A percentile compares a stretch with the other conserved stretches of the same genome.
These are phyloP conservation scores for Wolfiporia cocos DNA, from an alignment of 1,284 basidiomycete species.

Conservation along the genomic window DNA sequence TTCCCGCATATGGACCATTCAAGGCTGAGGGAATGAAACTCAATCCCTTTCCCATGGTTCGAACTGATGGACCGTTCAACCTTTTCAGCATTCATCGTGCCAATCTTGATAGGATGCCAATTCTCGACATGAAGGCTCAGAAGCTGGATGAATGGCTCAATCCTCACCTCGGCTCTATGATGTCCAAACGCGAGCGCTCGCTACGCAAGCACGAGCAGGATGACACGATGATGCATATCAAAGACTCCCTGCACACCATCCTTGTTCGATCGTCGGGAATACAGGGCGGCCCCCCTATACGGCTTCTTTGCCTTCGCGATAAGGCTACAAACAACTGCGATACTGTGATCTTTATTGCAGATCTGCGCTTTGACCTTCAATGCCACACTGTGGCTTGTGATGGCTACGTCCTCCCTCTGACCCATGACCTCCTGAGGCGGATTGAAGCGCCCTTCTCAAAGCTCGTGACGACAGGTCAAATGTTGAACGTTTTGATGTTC, in stretches of 20 bases:
- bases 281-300: conserved; percentile 5
- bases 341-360: conserved; percentile 34
- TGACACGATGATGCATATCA: conserved; percentile 26
- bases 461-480: conserved; percentile 8
- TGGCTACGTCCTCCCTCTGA: conserved; percentile 35
- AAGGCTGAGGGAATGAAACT: conserved; percentile 19
- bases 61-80: conserved; percentile 13
- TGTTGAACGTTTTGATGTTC: conserved; percentile 12
- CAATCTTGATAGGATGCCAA: conserved; percentile 31
- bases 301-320: conserved; percentile 28
- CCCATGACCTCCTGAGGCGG: conserved; percentile 13
- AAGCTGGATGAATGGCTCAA: conserved; percentile 23
- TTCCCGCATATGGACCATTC: conserved; percentile 20
- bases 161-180: conserved; percentile 23
- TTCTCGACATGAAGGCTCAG: conserved; percentile 15
- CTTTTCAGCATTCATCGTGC: conserved; percentile 38
- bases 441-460: conserved; percentile 2
- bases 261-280: conserved; percentile 22
- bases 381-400: conserved; percentile 41
- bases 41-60: conserved; percentile 29
- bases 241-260: conserved; percentile 27
- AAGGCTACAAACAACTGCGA: conserved; percentile 20
- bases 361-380: conserved; percentile 37
- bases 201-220: conserved; percentile 10
- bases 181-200: conserved; percentile 26